phyloP scores from a whole-genome alignment of 805 yeast genomes.

The Zygosaccharomyces bisporus region DNA sequence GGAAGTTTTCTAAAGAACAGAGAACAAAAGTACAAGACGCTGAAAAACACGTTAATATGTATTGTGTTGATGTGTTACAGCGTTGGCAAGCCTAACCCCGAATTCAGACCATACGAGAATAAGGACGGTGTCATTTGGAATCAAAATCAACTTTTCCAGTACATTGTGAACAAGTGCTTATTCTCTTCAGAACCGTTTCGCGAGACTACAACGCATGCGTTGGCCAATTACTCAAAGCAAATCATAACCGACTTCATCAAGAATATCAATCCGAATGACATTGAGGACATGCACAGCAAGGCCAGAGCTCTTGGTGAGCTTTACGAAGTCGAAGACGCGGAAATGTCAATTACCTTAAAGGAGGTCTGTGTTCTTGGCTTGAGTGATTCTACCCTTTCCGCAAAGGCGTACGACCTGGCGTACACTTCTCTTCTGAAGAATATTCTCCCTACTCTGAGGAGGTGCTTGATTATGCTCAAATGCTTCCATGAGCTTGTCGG shows the following conservation, averaged over 20 bases:
- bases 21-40: constrained; percentile 39
- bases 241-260: constrained; percentile 18
- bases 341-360: constrained; percentile 10
- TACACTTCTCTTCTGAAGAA: constrained; percentile 24
- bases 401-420: constrained; percentile 19
- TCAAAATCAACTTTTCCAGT: constrained; percentile 32
- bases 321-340: constrained; percentile 7
- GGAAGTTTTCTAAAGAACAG: constrained; percentile 35
- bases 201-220: constrained; percentile 19
- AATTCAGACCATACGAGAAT: constrained; percentile 17
- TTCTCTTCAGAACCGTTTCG: constrained; percentile 21
- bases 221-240: constrained; percentile 18
- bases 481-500: constrained; percentile 32
- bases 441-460: constrained; percentile 29
- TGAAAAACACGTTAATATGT: constrained; percentile 33
- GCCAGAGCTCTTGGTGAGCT: constrained; percentile 10
- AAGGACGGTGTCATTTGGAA: constrained; percentile 16
- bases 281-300: constrained; percentile 11
- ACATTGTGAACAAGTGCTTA: constrained; percentile 25
- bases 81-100: constrained; percentile 24
- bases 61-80: constrained; percentile 23
- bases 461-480: constrained; percentile 34
- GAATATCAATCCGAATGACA: constrained; percentile 13
- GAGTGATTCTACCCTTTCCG: constrained; percentile 12
- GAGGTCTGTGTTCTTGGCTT: constrained; percentile 13